Conservation (phyloP, 2,329 filamentous ascomycete species). For the Exophiala bonariae region DNA sequence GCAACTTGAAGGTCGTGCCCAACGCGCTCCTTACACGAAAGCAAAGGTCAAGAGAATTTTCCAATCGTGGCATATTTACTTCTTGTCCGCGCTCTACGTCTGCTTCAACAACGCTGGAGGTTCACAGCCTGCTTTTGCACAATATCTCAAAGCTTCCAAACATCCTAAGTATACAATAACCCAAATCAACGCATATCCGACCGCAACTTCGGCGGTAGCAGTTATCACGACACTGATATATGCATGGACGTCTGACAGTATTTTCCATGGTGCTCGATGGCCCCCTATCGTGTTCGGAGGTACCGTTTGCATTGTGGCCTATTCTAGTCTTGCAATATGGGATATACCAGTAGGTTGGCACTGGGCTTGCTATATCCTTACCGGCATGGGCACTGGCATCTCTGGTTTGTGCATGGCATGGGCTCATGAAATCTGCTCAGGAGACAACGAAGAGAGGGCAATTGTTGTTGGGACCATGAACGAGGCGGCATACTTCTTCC, state of each 20-base stretch:
- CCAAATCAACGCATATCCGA: constrained; percentile 56
- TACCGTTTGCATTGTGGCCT: constrained; percentile 44
- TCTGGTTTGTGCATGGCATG: constrained; percentile 55
- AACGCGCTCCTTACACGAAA: constrained; percentile 47
- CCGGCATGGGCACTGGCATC: constrained; percentile 48
- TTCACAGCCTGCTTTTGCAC: constrained; percentile 57
- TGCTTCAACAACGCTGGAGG: constrained; percentile 63
- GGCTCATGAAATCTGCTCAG: constrained; percentile 54
- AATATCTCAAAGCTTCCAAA: constrained; percentile 44
- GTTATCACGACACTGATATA: constrained; percentile 62
- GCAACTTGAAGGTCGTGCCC: constrained; percentile 49
- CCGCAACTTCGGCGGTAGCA: constrained; percentile 57
- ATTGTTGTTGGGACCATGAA: constrained; percentile 68
- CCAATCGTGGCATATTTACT: constrained; percentile 64
- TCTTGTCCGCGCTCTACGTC: constrained; percentile 60
- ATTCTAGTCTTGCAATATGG: constrained; percentile 49
- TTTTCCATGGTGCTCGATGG: constrained; percentile 62
- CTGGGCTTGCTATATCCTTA: constrained; percentile 63
- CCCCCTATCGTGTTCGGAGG: constrained; percentile 62
- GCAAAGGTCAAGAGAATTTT: constrained; percentile 62
- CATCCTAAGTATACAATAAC: constrained; percentile 47
- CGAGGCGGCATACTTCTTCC: constrained; percentile 67
- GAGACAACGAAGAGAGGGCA: constrained; percentile 41
- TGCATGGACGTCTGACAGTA: constrained; percentile 65
- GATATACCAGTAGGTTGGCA: constrained; percentile 57